phyloP scores from a whole-genome alignment of 805 yeast species.

The Candida cerambycidarum region DNA sequence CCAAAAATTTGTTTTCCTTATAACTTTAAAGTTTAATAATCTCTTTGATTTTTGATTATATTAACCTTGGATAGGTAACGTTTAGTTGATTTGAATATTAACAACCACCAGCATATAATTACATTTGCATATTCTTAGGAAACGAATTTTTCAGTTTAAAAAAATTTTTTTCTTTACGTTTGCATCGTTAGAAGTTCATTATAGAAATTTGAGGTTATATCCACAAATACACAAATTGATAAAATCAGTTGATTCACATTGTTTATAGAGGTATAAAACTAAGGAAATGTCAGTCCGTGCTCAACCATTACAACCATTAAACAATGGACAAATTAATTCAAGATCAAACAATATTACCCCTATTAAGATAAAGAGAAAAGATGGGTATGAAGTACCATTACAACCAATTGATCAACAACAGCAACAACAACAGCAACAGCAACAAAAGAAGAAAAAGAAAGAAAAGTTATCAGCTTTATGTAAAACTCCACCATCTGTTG shows the following conservation, averaged over 20 bases:
- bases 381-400: constrained; percentile 11
- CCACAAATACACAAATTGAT: constrained; percentile 4
- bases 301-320: constrained; percentile 56
- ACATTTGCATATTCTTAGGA: neutral
- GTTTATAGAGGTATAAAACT: neutral
- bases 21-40: neutral
- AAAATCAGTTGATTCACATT: neutral
- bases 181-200: neutral
- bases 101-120: too few relatives aligned
- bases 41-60: neutral
- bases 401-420: constrained; percentile 12
- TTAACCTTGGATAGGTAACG: neutral
- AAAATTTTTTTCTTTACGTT: neutral
- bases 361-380: constrained; percentile 21
- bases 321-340: constrained; percentile 50
- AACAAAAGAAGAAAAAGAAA: constrained; percentile 62
- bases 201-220: constrained; percentile 5
- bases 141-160: neutral
- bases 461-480: constrained; percentile 89
- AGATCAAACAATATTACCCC: constrained; percentile 38
- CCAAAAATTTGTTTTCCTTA: neutral
- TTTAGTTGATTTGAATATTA: too few relatives aligned
- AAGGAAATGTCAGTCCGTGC: constrained; percentile 31
- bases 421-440: constrained; percentile 20
- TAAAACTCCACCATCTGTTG: constrained; percentile 94